Evolutionary conservation across 106 monocot species (phyloP).

Genomic region (Posidonia australis): DNA sequence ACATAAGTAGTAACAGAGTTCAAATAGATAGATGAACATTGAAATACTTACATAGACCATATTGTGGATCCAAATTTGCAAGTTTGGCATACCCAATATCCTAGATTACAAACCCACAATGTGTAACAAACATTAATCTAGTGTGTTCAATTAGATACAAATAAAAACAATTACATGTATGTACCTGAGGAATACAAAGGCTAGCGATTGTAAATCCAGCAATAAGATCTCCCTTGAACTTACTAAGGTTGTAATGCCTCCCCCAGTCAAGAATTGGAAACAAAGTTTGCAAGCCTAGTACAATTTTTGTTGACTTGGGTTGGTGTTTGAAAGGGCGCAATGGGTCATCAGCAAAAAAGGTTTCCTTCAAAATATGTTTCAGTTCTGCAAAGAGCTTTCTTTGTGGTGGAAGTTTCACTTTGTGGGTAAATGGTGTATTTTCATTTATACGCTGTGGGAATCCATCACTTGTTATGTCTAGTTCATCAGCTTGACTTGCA

Average conservation of each 20-base stretch:
- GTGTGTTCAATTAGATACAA: too few relatives aligned
- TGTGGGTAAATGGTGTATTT: conserved; percentile 16
- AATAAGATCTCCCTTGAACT: conserved; percentile 74
- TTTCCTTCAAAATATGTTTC: conserved; percentile 48
- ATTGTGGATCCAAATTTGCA: conserved; percentile 37
- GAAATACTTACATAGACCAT: conserved; percentile 59
- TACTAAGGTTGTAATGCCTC: conserved; percentile 42
- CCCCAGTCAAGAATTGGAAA: conserved; percentile 82
- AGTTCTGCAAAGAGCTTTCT: conserved; percentile 39
- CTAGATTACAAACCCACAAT: conserved; percentile 17
- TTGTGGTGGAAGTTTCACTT: conserved; percentile 51
- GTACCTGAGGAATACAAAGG: conserved; percentile 90
- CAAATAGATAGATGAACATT: neutral
- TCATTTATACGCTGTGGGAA: too few relatives aligned
- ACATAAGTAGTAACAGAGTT: too few relatives aligned
- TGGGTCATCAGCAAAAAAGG: conserved; percentile 83
- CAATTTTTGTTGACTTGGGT: conserved; percentile 42
- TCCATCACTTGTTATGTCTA: too few relatives aligned
- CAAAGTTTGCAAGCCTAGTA: conserved; percentile 42
- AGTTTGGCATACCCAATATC: conserved; percentile 74
- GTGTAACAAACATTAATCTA: too few relatives aligned
- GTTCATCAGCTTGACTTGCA: too few relatives aligned
- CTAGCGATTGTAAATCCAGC: conserved; percentile 94
- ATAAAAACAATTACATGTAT: too few relatives aligned
- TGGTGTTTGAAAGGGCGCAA: conserved; percentile 64